phyloP scores from a whole-genome alignment of 2,329 filamentous ascomycete species.

The Alternaria infectoria region DNA sequence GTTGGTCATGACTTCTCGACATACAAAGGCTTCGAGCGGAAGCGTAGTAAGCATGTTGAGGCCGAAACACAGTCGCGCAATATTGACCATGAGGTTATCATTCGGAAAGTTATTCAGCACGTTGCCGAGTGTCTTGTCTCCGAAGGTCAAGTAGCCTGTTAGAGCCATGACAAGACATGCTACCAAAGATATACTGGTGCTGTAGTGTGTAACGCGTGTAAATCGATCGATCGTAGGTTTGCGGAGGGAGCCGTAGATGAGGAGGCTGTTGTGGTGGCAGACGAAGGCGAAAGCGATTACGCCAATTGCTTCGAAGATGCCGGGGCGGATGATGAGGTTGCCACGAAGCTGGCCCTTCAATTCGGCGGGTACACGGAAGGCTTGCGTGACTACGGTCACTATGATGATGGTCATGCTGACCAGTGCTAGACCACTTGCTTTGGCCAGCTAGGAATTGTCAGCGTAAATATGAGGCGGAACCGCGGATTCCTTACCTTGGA shows the following conservation, averaged over 20 bases:
- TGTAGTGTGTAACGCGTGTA: constrained; percentile 89
- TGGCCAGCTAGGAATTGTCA: constrained; percentile 73
- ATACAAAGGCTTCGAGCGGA: constrained; percentile 96
- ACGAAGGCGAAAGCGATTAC: constrained; percentile 92
- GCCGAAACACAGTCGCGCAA: constrained; percentile 93
- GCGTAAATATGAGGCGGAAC: constrained; percentile 17
- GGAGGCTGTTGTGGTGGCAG: constrained; percentile 90
- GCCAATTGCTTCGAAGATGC: constrained; percentile 93
- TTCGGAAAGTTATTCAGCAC: constrained; percentile 96
- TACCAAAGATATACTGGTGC: constrained; percentile 86
- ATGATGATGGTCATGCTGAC: constrained; percentile 94
- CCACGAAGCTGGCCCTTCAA: constrained; percentile 73
- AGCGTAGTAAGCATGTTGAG: constrained; percentile 98
- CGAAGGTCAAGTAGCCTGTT: constrained; percentile 89
- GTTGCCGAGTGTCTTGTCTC: constrained; percentile 89
- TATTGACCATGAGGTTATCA: constrained; percentile 90
- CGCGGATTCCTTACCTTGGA: constrained; percentile 66
- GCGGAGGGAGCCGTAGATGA: constrained; percentile 94
- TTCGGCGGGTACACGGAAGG: constrained; percentile 73
- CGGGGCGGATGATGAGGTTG: constrained; percentile 78
- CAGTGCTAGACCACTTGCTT: constrained; percentile 91
- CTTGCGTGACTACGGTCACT: constrained; percentile 84
- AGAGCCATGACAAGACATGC: constrained; percentile 90
- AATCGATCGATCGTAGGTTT: constrained; percentile 97
- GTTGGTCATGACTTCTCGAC: constrained; percentile 92